Evolutionary conservation across 2,329 filamentous ascomycete genomes (phyloP).

Genomic region (Pseudonectria buxi): DNA sequence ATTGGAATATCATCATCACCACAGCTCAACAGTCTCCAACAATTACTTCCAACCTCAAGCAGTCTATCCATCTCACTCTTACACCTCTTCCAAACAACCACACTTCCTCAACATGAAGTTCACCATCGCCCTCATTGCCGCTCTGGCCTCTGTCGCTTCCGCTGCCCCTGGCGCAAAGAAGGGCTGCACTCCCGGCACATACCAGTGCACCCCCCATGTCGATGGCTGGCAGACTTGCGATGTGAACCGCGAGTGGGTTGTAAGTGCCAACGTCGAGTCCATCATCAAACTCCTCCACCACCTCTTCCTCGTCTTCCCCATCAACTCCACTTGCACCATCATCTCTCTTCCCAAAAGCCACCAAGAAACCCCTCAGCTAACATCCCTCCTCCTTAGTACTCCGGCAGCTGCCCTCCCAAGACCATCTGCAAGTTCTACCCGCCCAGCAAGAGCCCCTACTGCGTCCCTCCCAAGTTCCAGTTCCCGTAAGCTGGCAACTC

Average conservation of each 20-base stretch:
- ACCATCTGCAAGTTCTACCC: constrained; percentile 31
- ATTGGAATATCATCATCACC: constrained; percentile 4
- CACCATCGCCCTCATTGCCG: constrained; percentile 13
- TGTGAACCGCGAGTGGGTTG: constrained; percentile 23
- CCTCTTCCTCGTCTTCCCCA: background rate
- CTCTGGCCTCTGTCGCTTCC: constrained; percentile 17
- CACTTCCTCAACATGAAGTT: constrained; percentile 25
- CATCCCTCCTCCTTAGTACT: constrained; percentile 19
- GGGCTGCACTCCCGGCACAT: constrained; percentile 29
- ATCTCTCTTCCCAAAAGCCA: background rate
- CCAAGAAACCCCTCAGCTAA: background rate
- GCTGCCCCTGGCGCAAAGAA: constrained; percentile 7
- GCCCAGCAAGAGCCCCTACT: constrained; percentile 32
- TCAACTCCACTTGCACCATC: background rate
- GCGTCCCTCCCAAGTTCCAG: constrained; percentile 27
- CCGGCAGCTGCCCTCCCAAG: constrained; percentile 29
- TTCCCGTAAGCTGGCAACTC: constrained; percentile 14
- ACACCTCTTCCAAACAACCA: background rate
- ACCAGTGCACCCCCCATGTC: constrained; percentile 22
- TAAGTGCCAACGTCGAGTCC: constrained; percentile 20
- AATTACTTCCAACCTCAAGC: background rate
- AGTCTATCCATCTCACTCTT: background rate
- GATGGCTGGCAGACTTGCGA: constrained; percentile 30
- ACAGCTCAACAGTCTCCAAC: constrained; percentile 10
- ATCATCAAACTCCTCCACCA: background rate